These are phyloP conservation scores for Ascochyta viciae-villosae DNA, from an alignment of 2,329 filamentous ascomycete genomes.

Conservation along the genomic window DNA sequence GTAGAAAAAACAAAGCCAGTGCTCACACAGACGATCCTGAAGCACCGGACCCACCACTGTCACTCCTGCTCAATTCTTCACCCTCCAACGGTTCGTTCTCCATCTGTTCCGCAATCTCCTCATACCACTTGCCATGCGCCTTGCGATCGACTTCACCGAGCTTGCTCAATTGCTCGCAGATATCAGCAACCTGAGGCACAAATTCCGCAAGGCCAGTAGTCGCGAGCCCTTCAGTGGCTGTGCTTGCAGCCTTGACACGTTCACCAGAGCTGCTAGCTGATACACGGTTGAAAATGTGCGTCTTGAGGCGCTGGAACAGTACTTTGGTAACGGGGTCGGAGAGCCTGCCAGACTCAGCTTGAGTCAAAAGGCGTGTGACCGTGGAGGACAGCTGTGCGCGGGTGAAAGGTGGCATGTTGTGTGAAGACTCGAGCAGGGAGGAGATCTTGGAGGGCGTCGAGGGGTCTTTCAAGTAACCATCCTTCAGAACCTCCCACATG, in stretches of 20 bases:
- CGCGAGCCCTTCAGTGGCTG: constrained; percentile 72
- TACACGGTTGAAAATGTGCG: constrained; percentile 70
- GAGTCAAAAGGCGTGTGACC: constrained; percentile 59
- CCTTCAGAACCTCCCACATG: constrained; percentile 73
- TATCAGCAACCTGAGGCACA: constrained; percentile 70
- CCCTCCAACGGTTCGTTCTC: constrained; percentile 45
- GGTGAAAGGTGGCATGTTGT: constrained; percentile 58
- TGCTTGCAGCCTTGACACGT: constrained; percentile 72
- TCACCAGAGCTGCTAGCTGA: constrained; percentile 72
- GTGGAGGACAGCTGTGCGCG: constrained; percentile 53
- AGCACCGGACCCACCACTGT: constrained; percentile 34
- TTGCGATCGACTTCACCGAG: constrained; percentile 72
- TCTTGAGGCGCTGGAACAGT: constrained; percentile 70
- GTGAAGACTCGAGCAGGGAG: constrained; percentile 57
- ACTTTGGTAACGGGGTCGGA: constrained; percentile 71
- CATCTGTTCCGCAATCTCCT: constrained; percentile 66
- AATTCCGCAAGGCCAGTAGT: constrained; percentile 76
- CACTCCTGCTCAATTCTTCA: constrained; percentile 35
- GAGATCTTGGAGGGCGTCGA: constrained; percentile 53
- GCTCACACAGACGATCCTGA: constrained; percentile 9
- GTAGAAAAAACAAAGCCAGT: background rate
- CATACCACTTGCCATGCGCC: constrained; percentile 74
- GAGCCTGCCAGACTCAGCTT: constrained; percentile 59
- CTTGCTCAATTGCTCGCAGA: constrained; percentile 71
- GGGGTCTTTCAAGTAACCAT: constrained; percentile 63